Base-by-base conservation (phyloP, 2,329 filamentous ascomycete genomes). In the Cladosporium sp. region DNA sequence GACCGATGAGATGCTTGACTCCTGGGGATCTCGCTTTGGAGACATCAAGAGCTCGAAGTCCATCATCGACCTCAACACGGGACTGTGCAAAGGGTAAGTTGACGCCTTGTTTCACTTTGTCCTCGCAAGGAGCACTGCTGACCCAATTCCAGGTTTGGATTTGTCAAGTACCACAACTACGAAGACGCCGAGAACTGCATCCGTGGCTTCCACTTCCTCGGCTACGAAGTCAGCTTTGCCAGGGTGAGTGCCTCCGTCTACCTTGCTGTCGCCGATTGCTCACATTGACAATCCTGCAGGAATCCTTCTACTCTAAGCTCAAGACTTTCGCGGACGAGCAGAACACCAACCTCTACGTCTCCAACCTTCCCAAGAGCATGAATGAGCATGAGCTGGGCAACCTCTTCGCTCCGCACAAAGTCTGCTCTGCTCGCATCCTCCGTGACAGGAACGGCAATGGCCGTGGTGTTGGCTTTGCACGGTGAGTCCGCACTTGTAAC, bases 311-410 rank as follows among this genome's bases (percentile, higher is more conserved):
- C 72, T 91, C 91, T 61, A 90, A 95, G 62, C 86, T 98, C 63
- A 97, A 98, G 79, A 92, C 93, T 43, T 88, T 97, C 66, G 87
- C 91, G 52, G 92, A 98, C 65, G 87, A 87, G 49, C 66, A 72
- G 40, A 97, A 95, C 43, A 97, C 93, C 59, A 98, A 98, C 68
- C 81, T 98, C 58, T 98, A 98, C 72, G 91, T 97, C 58, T 98
- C 95, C 28, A 98, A 97, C 72, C 81, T 98, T 42, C 93, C 93
- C 34, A 91, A 92, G 72, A 83, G 85, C 58, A 84, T 95, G 79
- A 95, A 88, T 49, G 95, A 98, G 76, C 84, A 89, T 62, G 86
- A 89, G 70, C 80, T 89, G 61, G 85, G 84, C 65, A 84, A 81
- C 58, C 90, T 89, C 68, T 95, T 88, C 74, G 78, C 80, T 54